Evolutionary conservation across 306 rosid species (phyloP).

Genomic region (Pyrus bretschneideri): DNA sequence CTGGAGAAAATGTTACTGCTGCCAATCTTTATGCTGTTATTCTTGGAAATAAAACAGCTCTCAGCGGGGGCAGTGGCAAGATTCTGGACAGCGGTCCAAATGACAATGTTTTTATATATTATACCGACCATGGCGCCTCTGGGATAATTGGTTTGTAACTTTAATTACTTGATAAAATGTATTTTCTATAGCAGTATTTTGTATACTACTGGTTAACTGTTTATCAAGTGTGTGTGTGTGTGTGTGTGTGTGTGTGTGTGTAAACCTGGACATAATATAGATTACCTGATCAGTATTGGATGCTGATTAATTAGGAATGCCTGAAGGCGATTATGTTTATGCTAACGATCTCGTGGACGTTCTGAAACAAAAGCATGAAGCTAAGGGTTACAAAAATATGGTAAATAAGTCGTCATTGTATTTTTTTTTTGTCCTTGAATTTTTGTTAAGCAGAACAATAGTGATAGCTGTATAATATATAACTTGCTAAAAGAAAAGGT

Average conservation of each 20-base stretch:
- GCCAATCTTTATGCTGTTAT: constrained; percentile 64
- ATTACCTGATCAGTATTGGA: too few species aligned
- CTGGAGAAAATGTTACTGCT: constrained; percentile 63
- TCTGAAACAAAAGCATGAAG: constrained; percentile 65
- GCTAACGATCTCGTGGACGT: constrained; percentile 60
- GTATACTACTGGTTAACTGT: too few species aligned
- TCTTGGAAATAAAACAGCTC: constrained; percentile 77
- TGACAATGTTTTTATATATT: constrained; percentile 80
- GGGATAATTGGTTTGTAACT: constrained; percentile 80
- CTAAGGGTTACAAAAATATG: constrained; percentile 66
- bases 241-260: too few species aligned
- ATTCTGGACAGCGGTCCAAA: constrained; percentile 90
- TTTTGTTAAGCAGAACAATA: too few species aligned
- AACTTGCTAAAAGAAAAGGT: background rate
- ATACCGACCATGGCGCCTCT: constrained; percentile 88
- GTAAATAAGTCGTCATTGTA: constrained; percentile 15
- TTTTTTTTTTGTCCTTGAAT: too few species aligned
- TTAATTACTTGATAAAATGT: background rate
- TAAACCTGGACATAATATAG: too few species aligned
- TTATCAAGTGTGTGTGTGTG: too few species aligned
- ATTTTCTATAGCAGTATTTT: background rate
- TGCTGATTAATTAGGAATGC: constrained; percentile 50
- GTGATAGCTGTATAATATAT: too few species aligned
- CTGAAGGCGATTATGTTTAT: constrained; percentile 39
- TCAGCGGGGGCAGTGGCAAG: constrained; percentile 86